Base-by-base conservation (phyloP, 306 rosid species). In the Potentilla sterilis region DNA sequence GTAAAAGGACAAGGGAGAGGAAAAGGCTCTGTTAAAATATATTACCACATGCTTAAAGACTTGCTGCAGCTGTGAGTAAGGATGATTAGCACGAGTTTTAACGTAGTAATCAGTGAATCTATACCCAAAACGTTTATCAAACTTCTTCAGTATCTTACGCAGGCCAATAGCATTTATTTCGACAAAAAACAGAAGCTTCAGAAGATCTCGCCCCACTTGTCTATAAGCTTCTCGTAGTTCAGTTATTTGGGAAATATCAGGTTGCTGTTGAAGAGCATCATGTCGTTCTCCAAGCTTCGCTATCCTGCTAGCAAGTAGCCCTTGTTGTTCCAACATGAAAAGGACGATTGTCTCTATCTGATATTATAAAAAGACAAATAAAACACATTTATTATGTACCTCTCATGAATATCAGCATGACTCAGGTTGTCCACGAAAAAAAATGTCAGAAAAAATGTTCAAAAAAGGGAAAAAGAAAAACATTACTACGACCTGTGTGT, bases 11-110 rank as follows among this genome's bases (percentile, higher is more conserved):
- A 41, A 57, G 16, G 28, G 47, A 10, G 69, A n/a, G 66, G 46
- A 47, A 40, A 35, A 22, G 67, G 24, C 75, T 80, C 76, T 43
- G 81, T 80, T 84, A 32, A 73, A 73, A 80, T 73, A 86, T 70
- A 80, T 87, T 92, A 95, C 99, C 98, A 92, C 99, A 84, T 96
- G 99, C 86, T 96, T 96, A 87, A 88, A 96, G 78, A 96, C 99
- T 96, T 96, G 98, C 81, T 96, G 99, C 81, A 96, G 89, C 85
- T 92, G 99, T 35, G 99, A 96, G 84, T 90, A 96, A 21, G 99
- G 99, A 85, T 96, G 99, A 84, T 96, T 96, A 59, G 99, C 97
- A 34, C 99, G 97, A 59, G 99, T 96, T 83, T 89, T 88, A 76
- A 96, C 97, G 73, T 92, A 96, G 82, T 92, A 89, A 76, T 96